phyloP scores from a whole-genome alignment of 75 land plant species.

The Cunninghamia lanceolata region DNA sequence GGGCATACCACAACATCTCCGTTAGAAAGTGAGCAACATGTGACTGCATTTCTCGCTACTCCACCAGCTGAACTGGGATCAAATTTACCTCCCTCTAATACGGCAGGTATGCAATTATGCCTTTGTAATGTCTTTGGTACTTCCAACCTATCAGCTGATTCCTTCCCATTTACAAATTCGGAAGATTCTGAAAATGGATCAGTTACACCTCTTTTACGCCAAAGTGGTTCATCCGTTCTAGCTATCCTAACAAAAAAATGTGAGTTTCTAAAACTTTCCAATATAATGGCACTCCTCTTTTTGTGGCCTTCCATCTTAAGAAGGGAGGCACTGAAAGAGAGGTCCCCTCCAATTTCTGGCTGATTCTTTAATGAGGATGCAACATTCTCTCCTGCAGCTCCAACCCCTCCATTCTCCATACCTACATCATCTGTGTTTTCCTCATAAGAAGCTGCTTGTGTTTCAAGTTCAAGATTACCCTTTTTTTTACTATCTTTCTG shows the following conservation, averaged over 20 bases:
- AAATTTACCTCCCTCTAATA: slow-evolving; percentile 78
- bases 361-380: slow-evolving; percentile 1
- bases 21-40: slow-evolving; percentile 77
- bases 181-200: slow-evolving; percentile 9
- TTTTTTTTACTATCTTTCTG: slow-evolving; percentile 20
- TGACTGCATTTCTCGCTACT: slow-evolving; percentile 62
- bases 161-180: slow-evolving; percentile 20
- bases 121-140: slow-evolving; percentile 9
- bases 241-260: slow-evolving; percentile 87
- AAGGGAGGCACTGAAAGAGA: slow-evolving; percentile 47
- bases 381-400: slow-evolving; percentile 29
- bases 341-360: slow-evolving; percentile 20
- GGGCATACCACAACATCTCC: slow-evolving; percentile 95
- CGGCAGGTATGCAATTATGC: slow-evolving; percentile 35
- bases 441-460: background rate
- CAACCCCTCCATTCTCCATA: slow-evolving; percentile 12
- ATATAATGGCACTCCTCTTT: slow-evolving; percentile 54
- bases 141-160: slow-evolving; percentile 12
- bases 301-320: slow-evolving; percentile 69
- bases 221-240: slow-evolving; percentile 55
- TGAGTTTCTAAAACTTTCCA: slow-evolving; percentile 73
- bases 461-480: slow-evolving; percentile 10
- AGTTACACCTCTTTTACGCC: slow-evolving; percentile 35
- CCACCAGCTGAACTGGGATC: slow-evolving; percentile 86
- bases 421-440: background rate